These are phyloP conservation scores for Colletotrichum siamense DNA, from an alignment of 2,329 filamentous ascomycete species.

Conservation along the genomic window DNA sequence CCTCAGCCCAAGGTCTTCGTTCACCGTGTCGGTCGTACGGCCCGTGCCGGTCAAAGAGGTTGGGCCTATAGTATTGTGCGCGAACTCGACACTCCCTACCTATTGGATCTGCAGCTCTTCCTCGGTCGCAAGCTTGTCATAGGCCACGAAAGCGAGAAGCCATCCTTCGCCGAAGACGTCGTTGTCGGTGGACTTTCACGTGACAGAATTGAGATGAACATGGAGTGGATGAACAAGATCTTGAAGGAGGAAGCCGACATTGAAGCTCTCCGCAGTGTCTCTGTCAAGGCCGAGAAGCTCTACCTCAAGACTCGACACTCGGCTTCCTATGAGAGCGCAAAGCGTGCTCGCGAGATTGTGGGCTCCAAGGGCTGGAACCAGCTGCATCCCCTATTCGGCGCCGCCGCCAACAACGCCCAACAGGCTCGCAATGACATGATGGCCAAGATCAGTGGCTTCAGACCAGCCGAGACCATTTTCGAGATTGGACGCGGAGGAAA, in stretches of 20 bases:
- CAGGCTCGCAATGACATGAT: conserved; percentile 84
- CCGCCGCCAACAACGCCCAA: conserved; percentile 69
- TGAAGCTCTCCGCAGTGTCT: conserved; percentile 71
- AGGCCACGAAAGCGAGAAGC: conserved; percentile 67
- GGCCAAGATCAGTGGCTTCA: conserved; percentile 84
- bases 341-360: conserved; percentile 81
- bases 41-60: conserved; percentile 87
- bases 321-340: conserved; percentile 89
- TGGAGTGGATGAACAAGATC: conserved; percentile 85
- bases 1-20: conserved; percentile 97
- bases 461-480: conserved; percentile 94
- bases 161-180: conserved; percentile 82
- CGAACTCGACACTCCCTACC: conserved; percentile 87
- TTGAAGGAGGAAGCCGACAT: conserved; percentile 80
- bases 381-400: conserved; percentile 81
- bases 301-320: conserved; percentile 91
- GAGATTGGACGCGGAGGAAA: conserved; percentile 83
- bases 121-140: conserved; percentile 83
- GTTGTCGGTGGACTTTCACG: conserved; percentile 79
- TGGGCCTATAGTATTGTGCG: conserved; percentile 95
- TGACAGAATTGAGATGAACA: conserved; percentile 74
- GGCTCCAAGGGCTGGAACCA: conserved; percentile 73
- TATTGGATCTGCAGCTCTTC: conserved; percentile 94
- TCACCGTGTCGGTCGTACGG: conserved; percentile 94
- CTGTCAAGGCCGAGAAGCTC: conserved; percentile 88